Percentiles rank a stretch among this genome's conserved stretches.
Evolutionary conservation across 176 grass and related monocot genomes (phyloP).

Genomic region (Oryza glaberrima): DNA sequence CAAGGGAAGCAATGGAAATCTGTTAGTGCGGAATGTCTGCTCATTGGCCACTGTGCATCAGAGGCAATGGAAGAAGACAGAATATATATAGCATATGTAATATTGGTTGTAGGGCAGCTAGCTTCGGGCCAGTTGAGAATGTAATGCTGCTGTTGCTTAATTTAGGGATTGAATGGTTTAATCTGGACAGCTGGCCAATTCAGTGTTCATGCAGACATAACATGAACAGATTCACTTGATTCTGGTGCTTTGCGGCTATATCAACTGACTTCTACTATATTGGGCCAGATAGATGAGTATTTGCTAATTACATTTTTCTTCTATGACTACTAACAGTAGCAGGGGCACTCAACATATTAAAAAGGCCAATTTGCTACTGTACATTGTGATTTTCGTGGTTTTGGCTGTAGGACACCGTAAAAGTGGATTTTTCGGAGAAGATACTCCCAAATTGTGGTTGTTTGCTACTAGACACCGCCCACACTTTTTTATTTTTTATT

Average conservation of each 20-base stretch:
- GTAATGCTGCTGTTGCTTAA: background rate
- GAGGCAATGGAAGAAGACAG: background rate
- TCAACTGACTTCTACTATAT: background rate
- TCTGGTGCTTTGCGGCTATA: background rate
- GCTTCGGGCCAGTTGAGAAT: background rate
- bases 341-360: background rate
- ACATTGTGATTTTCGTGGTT: too few relatives aligned
- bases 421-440: too few relatives aligned
- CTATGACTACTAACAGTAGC: background rate
- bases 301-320: background rate
- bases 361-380: too few relatives aligned
- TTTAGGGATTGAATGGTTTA: background rate
- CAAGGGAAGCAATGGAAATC: background rate
- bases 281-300: background rate
- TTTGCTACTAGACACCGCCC: too few relatives aligned
- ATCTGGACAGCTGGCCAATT: background rate
- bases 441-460: too few relatives aligned
- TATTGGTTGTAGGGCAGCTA: background rate
- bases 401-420: too few relatives aligned
- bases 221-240: background rate
- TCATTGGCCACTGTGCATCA: background rate
- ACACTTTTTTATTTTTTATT: too few relatives aligned
- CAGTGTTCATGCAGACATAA: background rate
- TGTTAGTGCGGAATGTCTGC: background rate
- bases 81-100: background rate